Evolutionary conservation across 768 basidiomycete genomes (phyloP).

Genomic region (Suillus ampliporus): DNA sequence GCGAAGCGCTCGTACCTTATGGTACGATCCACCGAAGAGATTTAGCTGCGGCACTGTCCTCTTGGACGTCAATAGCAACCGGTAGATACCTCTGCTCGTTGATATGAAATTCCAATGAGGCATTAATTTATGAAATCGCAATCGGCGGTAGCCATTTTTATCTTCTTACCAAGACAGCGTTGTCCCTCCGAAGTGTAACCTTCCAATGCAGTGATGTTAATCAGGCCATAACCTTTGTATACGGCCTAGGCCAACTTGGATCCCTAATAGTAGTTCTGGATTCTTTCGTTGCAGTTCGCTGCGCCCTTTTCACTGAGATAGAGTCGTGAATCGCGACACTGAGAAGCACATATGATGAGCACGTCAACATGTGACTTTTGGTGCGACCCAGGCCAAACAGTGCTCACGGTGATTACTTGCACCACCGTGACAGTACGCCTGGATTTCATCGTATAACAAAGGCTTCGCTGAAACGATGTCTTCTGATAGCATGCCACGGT

Average conservation of each 20-base stretch:
- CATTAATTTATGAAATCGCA: conserved; percentile 8
- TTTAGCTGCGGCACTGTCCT: too few species aligned
- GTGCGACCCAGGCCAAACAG: neutral
- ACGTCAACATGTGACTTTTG: neutral
- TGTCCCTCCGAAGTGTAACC: neutral
- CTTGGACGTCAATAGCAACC: neutral
- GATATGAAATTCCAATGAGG: conserved; percentile 5
- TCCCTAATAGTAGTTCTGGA: neutral
- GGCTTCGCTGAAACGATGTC: conserved; percentile 2
- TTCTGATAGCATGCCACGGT: conserved; percentile 8
- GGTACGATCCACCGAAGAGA: neutral
- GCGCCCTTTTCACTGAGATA: neutral
- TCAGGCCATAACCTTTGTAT: neutral
- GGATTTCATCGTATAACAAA: neutral
- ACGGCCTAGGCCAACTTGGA: neutral
- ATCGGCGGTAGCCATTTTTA: conserved; percentile 4
- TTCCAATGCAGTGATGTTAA: neutral
- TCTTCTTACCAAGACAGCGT: conserved; percentile 3
- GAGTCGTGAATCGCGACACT: neutral
- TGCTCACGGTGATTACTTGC: conserved; percentile 11
- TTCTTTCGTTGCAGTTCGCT: neutral
- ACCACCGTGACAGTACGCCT: neutral
- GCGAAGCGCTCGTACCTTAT: neutral
- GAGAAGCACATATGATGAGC: neutral
- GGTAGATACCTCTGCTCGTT: neutral